Percentiles rank a stretch among this genome's conserved stretches.
These are phyloP conservation scores for Tagetes patula DNA, from an alignment of 129 eudicot species.

Conservation along the genomic window DNA sequence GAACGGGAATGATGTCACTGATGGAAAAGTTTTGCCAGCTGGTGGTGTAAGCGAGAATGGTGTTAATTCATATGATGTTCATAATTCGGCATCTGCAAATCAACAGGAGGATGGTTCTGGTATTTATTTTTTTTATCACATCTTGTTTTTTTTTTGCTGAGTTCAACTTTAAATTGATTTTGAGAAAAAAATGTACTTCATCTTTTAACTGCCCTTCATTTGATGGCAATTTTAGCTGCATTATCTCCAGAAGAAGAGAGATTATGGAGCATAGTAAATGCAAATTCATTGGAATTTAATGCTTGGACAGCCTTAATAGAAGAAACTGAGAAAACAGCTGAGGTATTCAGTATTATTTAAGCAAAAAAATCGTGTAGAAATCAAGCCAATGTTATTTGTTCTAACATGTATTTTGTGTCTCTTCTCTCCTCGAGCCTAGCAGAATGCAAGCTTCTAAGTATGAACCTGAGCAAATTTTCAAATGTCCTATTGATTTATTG, in stretches of 20 bases:
- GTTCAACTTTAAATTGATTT: not conserved
- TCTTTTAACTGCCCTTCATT: not conserved
- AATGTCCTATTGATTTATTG: conserved; percentile 3
- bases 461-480: conserved; percentile 5
- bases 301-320: conserved; percentile 94
- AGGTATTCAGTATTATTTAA: conserved; percentile 41
- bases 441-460: conserved; percentile 17
- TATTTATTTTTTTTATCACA: conserved; percentile 19
- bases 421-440: conserved; percentile 9
- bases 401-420: conserved; percentile 13
- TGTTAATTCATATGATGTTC: conserved; percentile 48
- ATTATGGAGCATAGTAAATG: conserved; percentile 89
- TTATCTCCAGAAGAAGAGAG: conserved; percentile 93
- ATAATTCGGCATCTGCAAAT: conserved; percentile 48
- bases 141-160: not conserved
- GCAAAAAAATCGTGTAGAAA: not conserved
- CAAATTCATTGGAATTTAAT: conserved; percentile 84
- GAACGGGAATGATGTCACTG: conserved; percentile 45
- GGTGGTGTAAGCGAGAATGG: conserved; percentile 58
- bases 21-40: conserved; percentile 34
- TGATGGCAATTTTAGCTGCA: conserved; percentile 51
- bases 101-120: conserved; percentile 64
- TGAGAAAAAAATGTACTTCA: not conserved
- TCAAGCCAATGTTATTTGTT: not conserved
- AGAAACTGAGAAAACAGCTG: conserved; percentile 80